Conservation (phyloP, 2,329 filamentous ascomycete genomes). For the Hymenoscyphus linearis region DNA sequence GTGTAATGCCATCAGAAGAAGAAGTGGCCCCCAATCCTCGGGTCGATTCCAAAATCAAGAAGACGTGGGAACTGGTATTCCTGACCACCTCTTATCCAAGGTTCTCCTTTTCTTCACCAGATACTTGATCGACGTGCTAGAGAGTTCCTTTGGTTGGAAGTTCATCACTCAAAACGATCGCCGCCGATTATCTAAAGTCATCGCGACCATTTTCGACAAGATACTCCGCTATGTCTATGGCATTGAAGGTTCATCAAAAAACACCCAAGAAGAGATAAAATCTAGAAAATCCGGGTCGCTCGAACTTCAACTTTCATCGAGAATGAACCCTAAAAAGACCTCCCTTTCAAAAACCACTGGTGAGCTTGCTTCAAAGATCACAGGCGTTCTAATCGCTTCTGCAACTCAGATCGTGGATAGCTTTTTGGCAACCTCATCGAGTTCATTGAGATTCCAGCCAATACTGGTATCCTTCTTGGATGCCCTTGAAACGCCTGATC, state of each 20-base stretch:
- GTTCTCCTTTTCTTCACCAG: conserved; percentile 69
- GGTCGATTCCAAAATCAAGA: conserved; percentile 42
- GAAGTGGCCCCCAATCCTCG: conserved; percentile 46
- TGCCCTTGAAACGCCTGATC: conserved; percentile 52
- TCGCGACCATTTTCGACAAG: conserved; percentile 66
- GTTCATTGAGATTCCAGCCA: conserved; percentile 70
- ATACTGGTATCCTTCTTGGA: conserved; percentile 65
- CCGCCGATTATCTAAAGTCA: conserved; percentile 59
- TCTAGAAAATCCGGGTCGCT: background rate
- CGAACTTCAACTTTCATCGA: background rate
- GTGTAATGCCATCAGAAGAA: conserved; percentile 61
- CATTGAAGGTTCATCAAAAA: conserved; percentile 52
- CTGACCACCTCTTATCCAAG: conserved; percentile 69
- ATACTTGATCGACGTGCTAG: conserved; percentile 75
- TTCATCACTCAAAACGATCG: conserved; percentile 66
- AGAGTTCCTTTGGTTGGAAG: conserved; percentile 81
- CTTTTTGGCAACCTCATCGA: conserved; percentile 66
- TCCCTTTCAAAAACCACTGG: background rate
- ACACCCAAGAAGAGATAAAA: background rate
- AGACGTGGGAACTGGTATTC: conserved; percentile 64
- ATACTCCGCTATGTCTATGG: conserved; percentile 70
- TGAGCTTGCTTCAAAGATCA: conserved; percentile 18
- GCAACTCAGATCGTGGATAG: conserved; percentile 72
- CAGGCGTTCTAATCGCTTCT: conserved; percentile 54
- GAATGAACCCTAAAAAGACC: background rate